Percentiles rank a stretch among this genome's conserved stretches.
Evolutionary conservation across 345 rosid genomes (phyloP).

Genomic region (Lumnitzera littorea): DNA sequence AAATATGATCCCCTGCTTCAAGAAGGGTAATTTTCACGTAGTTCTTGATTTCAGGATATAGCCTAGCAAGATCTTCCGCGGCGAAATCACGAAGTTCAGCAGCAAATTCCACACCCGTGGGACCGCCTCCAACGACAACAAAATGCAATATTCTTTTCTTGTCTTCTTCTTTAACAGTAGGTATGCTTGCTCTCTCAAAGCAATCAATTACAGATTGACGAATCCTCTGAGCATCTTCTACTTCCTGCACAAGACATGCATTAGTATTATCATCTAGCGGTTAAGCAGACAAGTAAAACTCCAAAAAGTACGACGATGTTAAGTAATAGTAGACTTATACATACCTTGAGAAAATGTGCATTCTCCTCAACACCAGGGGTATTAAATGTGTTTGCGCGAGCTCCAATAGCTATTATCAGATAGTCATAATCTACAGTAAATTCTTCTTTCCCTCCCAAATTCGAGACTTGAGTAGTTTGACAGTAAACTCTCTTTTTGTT

Average conservation of each 20-base stretch:
- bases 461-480: slow-evolving; percentile 29
- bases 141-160: slow-evolving; percentile 65
- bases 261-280: too few relatives aligned
- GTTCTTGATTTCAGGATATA: slow-evolving; percentile 50
- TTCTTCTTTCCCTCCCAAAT: slow-evolving; percentile 36
- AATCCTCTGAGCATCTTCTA: slow-evolving; percentile 64
- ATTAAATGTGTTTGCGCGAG: slow-evolving; percentile 65
- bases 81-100: slow-evolving; percentile 78
- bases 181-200: slow-evolving; percentile 71
- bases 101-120: slow-evolving; percentile 84
- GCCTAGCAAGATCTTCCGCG: slow-evolving; percentile 45
- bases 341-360: slow-evolving; percentile 62
- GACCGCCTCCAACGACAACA: slow-evolving; percentile 89
- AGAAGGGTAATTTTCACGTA: slow-evolving; percentile 58
- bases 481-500: slow-evolving; percentile 46
- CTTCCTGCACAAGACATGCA: slow-evolving; percentile 33
- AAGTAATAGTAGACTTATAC: not conserved
- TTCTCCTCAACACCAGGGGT: slow-evolving; percentile 75
- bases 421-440: slow-evolving; percentile 67
- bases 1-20: slow-evolving; percentile 72
- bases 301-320: too few relatives aligned
- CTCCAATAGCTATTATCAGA: slow-evolving; percentile 62
- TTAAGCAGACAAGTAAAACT: too few relatives aligned
- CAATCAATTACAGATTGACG: slow-evolving; percentile 59
- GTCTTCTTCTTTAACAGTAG: slow-evolving; percentile 57